Percentiles rank a stretch among this genome's conserved stretches.
Conservation (phyloP, 2,329 filamentous ascomycete species). For the Trichoderma sp. region DNA sequence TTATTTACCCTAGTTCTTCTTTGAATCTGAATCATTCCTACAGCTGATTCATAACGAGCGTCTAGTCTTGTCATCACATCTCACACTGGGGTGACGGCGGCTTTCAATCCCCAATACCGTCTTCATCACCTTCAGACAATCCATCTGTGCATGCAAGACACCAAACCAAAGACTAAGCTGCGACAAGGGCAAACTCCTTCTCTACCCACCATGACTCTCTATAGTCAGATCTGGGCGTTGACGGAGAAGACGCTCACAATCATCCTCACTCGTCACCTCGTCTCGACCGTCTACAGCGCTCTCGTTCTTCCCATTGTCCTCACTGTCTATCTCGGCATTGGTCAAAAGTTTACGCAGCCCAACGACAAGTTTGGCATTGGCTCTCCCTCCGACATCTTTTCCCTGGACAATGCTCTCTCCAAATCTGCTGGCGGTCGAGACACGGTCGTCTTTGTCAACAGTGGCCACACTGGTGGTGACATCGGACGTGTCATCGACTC, state of each 20-base stretch:
- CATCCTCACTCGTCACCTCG: slow-evolving; percentile 48
- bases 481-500: slow-evolving; percentile 65
- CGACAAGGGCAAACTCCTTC: not conserved
- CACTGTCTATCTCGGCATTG: slow-evolving; percentile 58
- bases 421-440: slow-evolving; percentile 53
- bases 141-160: not conserved
- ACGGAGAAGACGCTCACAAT: slow-evolving; percentile 58
- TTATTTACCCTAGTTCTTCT: not conserved
- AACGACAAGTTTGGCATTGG: slow-evolving; percentile 71
- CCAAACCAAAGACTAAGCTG: not conserved
- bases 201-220: slow-evolving; percentile 41
- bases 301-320: slow-evolving; percentile 55
- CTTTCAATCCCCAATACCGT: not conserved
- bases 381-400: slow-evolving; percentile 54
- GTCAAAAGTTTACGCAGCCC: slow-evolving; percentile 74
- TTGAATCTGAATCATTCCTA: not conserved
- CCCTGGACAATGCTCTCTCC: slow-evolving; percentile 60
- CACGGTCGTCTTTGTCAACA: slow-evolving; percentile 72
- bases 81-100: not conserved
- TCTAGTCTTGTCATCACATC: not conserved
- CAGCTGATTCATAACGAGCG: not conserved
- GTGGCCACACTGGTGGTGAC: slow-evolving; percentile 63
- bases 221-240: slow-evolving; percentile 54
- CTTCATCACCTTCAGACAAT: not conserved
- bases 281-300: slow-evolving; percentile 51